Conservation (phyloP, 768 basidiomycete genomes). For the Wakefieldia striispora region DNA sequence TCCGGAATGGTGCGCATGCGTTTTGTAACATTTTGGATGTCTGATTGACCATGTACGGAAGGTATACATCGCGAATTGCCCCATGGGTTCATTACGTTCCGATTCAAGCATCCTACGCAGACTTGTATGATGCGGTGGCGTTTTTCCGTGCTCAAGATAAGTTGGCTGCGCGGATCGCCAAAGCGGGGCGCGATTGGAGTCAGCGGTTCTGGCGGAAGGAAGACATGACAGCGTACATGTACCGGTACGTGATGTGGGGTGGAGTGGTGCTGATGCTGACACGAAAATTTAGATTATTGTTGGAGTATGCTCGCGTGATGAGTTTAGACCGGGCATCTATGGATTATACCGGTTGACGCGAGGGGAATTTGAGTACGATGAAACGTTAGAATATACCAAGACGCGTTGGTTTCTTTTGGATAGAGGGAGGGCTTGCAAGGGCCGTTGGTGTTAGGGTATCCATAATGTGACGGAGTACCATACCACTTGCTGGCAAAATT, state of each 20-base stretch:
- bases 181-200: conserved; percentile 57
- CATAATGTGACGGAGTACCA: no score
- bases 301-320: conserved; percentile 56
- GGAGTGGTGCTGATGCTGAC: not conserved
- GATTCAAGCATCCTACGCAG: conserved; percentile 59
- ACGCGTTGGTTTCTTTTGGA: no score
- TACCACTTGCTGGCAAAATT: no score
- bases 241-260: conserved; percentile 38
- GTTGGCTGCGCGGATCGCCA: conserved; percentile 54
- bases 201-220: conserved; percentile 55
- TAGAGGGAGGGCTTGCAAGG: no score
- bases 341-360: conserved; percentile 27
- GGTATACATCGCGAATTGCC: conserved; percentile 54
- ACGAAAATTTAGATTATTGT: conserved; percentile 38
- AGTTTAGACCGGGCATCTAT: conserved; percentile 44
- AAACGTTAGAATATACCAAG: no score
- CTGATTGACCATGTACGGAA: conserved; percentile 13
- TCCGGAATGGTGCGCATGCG: conserved; percentile 58
- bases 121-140: conserved; percentile 66
- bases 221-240: conserved; percentile 58
- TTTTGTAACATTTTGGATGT: not conserved
- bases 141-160: conserved; percentile 75
- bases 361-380: no score
- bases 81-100: conserved; percentile 80
- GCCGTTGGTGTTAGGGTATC: no score